Conservation (phyloP, 2,329 filamentous ascomycete species). For the Sporothrix luriei region DNA sequence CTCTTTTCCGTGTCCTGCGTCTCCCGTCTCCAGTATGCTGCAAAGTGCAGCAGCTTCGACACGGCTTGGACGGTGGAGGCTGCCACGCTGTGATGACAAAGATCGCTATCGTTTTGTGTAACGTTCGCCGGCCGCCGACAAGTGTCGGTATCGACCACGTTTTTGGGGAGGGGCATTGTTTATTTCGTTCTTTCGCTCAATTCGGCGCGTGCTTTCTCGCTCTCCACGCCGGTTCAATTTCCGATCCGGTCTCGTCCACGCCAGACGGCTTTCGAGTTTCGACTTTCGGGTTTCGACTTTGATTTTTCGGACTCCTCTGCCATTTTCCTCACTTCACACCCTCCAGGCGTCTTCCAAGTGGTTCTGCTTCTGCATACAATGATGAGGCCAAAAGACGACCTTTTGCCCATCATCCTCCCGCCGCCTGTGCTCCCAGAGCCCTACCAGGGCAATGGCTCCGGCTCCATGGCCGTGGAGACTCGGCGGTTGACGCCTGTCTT, state of each 20-base stretch:
- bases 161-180: background rate
- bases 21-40: background rate
- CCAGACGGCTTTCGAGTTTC: background rate
- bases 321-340: background rate
- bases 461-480: background rate
- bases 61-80: background rate
- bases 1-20: background rate
- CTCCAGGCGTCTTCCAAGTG: background rate
- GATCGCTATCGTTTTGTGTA: background rate
- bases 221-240: background rate
- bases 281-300: too few relatives aligned
- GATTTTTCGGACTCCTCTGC: background rate
- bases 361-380: background rate
- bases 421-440: background rate
- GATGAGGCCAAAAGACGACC: constrained; percentile 11
- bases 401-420: background rate
- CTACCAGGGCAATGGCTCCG: background rate
- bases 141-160: background rate
- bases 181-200: background rate
- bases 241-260: background rate
- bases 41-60: background rate
- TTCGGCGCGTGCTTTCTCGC: background rate
- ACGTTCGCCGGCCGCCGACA: background rate
- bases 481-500: background rate
- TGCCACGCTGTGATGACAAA: background rate